Evolutionary conservation across 2,329 filamentous ascomycete species (phyloP).

Genomic region (Pseudonectria buxi): DNA sequence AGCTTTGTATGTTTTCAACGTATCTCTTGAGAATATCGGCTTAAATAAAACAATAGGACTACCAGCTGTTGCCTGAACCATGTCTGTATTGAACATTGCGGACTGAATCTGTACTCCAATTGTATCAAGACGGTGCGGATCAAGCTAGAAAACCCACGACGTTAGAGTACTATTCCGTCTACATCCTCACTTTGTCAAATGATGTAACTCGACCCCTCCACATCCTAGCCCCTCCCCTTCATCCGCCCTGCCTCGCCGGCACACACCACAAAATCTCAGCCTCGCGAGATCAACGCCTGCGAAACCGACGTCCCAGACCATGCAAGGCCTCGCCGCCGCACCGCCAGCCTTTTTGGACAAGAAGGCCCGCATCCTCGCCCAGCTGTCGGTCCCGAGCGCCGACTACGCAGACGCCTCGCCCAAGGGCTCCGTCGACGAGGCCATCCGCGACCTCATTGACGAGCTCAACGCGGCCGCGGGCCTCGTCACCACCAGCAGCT

Average conservation of each 20-base stretch:
- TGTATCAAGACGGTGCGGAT: too few species aligned
- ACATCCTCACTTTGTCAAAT: too few species aligned
- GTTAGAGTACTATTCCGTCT: too few species aligned
- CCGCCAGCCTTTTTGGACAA: conserved; percentile 44
- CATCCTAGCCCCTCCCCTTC: conserved; percentile 6
- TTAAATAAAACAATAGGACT: too few species aligned
- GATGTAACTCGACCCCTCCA: conserved; percentile 3
- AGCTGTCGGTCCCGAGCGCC: conserved; percentile 59
- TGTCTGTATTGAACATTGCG: too few species aligned
- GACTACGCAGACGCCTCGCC: conserved; percentile 80
- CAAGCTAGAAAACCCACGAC: too few species aligned
- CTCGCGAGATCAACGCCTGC: conserved; percentile 13
- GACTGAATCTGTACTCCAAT: too few species aligned
- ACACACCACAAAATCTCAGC: conserved; percentile 14
- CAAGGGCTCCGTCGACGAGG: conserved; percentile 78
- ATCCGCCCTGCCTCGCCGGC: conserved; percentile 4
- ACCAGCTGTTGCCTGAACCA: too few species aligned
- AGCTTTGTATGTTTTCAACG: too few species aligned
- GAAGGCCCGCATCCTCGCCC: conserved; percentile 66
- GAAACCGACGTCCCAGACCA: conserved; percentile 10
- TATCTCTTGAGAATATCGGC: too few species aligned
- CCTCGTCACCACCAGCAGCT: conserved; percentile 88
- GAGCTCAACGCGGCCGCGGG: conserved; percentile 70
- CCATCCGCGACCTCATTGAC: conserved; percentile 68
- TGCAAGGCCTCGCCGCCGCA: conserved; percentile 26